Base-by-base conservation (phyloP, 441 rosid species). In the Omphalea diandra region DNA sequence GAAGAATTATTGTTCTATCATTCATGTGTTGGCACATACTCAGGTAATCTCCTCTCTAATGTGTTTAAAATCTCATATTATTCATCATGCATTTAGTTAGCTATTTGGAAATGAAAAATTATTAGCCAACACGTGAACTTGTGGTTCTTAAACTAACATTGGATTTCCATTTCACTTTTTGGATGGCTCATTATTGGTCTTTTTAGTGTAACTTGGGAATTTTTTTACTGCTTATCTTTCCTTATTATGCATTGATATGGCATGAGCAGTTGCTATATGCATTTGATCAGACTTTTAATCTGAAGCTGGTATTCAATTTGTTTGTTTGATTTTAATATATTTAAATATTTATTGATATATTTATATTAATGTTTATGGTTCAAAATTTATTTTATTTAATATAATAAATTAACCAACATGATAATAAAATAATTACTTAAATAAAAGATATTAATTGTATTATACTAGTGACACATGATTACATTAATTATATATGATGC, bases 1-100 rank as follows among this genome's bases (percentile, higher is more conserved):
- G 80, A 89, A 88, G 89, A 89, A 89, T 44, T 87, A 89, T 62
- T 81, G 84, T 10, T 59, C 88, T 43, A 89, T 89, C 0, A 77
- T 93, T 68, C 88, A 92, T 50, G 95, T 88, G 27, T 79, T 93
- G 85, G 95, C 95, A 0, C 97, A 90, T 72, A 90, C 98, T 22
- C 73, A 68, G 75, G 72, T 71, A 65, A 7, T 53, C 35, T 33
- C 22, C 17, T 5, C 27, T 2, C 20, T 7, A 50, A 4, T 5
- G 4, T 17, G 24, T n/a, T 17, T 3, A 0, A 17, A 5, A 10
- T 64, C 7, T 29, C 2, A 0, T 7, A 29, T 31, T 24, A n/a
- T n/a, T 27, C 33, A 2, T 41, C 0, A 26, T 40, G 22, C 7
- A 38, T 0, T 1, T 0, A 1, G 27, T 38, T 22, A 1, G 7